Conservation (phyloP, 1,284 basidiomycete species). For the Ustilago shanxiensis region DNA sequence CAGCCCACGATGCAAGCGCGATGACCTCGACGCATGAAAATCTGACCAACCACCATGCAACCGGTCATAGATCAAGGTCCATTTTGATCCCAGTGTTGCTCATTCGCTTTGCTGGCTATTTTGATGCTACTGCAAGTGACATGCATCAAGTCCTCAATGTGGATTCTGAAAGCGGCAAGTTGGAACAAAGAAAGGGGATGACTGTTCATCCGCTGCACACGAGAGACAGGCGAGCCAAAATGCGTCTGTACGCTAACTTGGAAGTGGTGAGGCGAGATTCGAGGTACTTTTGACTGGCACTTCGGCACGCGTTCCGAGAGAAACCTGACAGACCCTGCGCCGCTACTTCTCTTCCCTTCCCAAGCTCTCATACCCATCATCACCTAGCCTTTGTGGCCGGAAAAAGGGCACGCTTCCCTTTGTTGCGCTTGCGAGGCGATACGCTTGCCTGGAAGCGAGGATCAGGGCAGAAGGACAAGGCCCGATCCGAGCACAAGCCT, state of each 20-base stretch:
- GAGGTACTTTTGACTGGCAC: background rate
- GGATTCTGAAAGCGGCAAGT: background rate
- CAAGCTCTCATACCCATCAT: too few relatives aligned
- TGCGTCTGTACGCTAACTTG: too few relatives aligned
- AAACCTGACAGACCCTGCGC: slow-evolving; percentile 11
- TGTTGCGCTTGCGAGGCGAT: slow-evolving; percentile 2
- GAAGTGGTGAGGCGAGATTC: background rate
- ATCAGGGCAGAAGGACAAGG: slow-evolving; percentile 6
- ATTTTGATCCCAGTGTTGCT: too few relatives aligned
- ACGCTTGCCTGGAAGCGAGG: slow-evolving; percentile 7
- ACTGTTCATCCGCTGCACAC: slow-evolving; percentile 3
- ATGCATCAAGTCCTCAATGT: background rate
- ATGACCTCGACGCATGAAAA: slow-evolving; percentile 20
- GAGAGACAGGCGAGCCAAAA: background rate
- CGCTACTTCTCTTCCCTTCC: background rate
- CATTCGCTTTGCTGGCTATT: background rate
- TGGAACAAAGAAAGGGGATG: background rate
- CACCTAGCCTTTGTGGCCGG: too few relatives aligned
- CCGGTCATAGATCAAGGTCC: too few relatives aligned
- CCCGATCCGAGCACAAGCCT: background rate
- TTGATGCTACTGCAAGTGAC: background rate
- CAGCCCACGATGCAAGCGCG: background rate
- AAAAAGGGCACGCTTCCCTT: background rate
- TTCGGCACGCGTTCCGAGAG: slow-evolving; percentile 11
- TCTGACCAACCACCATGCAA: background rate